Base-by-base conservation (phyloP, 805 yeast genomes). In the Ogataea parapolymorpha region DNA sequence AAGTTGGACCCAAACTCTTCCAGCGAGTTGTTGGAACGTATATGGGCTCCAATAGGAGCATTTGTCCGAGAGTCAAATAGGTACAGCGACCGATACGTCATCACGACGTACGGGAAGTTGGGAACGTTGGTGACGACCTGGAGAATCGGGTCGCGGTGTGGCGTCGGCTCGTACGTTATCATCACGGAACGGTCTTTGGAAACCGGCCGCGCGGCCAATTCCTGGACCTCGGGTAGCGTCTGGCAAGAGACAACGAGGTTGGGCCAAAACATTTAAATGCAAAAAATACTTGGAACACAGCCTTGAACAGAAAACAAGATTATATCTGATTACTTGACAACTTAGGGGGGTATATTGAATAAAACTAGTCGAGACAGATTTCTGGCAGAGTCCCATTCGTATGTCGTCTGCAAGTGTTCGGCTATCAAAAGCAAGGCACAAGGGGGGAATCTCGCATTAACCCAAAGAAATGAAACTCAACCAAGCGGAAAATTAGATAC, bases 11-110 rank as follows among this genome's bases (percentile, higher is more conserved):
- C 85, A 59, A 71, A 72, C 15, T 60, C 59, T 18, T 64, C 60
- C 12, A 79, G 43, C 3, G 80, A 73, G 15, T 64, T 62, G 16
- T 53, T 51, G 0, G 73, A 59, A 40, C 85, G 57, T 6, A 65
- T 58, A 49, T 76, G 78, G 2, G 68, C 67, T 8, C 74, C 70
- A 4, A 78, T 58, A 1, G 80, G 78, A 11, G 73, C 59, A 34
- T 70, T 59, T 3, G 77, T 73, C 44, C 56, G 51, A 16, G 65
- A 61, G 41, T 71, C 67, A 53, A 58, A 70, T 25, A 71, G 37
- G 45, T 66, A 70, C 3, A 71, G 37, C 5, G 67, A 58, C n/a
- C 67, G 45, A 38, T 56, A 53, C 2, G 75, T 71, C 9, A 68
- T 37, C 5, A 62, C 55, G 2, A 59, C 58, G 24, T 65, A 53